phyloP scores from a whole-genome alignment of 2,329 filamentous ascomycete species.

The Colletotrichum phormii region DNA sequence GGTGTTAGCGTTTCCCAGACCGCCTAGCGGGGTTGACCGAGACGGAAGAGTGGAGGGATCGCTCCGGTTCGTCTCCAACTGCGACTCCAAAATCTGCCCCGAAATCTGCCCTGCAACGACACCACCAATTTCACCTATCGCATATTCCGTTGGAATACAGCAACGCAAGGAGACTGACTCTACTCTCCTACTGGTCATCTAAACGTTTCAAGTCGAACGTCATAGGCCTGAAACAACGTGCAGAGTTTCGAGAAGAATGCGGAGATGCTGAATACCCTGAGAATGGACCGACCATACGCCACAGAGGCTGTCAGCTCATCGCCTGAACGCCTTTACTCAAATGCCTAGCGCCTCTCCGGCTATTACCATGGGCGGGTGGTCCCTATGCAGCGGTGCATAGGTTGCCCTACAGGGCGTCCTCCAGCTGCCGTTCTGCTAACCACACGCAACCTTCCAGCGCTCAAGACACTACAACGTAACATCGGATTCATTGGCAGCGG shows the following conservation, averaged over 20 bases:
- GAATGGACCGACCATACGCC: slow-evolving; percentile 12
- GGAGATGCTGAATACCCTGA: not conserved
- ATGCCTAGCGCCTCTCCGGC: not conserved
- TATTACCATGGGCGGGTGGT: not conserved
- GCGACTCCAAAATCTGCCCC: not conserved
- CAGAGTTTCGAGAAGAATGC: slow-evolving; percentile 13
- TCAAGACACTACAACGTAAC: slow-evolving; percentile 32
- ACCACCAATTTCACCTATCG: not conserved
- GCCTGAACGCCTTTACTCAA: not conserved
- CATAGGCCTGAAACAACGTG: not conserved
- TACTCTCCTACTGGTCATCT: not conserved
- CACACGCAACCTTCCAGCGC: slow-evolving; percentile 13
- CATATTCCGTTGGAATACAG: not conserved
- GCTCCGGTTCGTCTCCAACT: not conserved
- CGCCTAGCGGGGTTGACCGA: slow-evolving; percentile 33
- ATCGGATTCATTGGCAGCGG: slow-evolving; percentile 11
- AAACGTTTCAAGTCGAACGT: not conserved
- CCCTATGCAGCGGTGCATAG: not conserved
- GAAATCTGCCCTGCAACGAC: slow-evolving; percentile 11
- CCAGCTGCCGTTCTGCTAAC: slow-evolving; percentile 24
- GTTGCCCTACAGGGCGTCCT: slow-evolving; percentile 7
- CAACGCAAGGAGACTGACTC: not conserved
- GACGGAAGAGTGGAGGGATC: slow-evolving; percentile 21
- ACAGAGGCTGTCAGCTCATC: slow-evolving; percentile 5
- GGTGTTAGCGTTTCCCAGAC: slow-evolving; percentile 29